These are phyloP conservation scores for Penicillium sp. DNA, from an alignment of 2,329 filamentous ascomycete species.

Conservation along the genomic window DNA sequence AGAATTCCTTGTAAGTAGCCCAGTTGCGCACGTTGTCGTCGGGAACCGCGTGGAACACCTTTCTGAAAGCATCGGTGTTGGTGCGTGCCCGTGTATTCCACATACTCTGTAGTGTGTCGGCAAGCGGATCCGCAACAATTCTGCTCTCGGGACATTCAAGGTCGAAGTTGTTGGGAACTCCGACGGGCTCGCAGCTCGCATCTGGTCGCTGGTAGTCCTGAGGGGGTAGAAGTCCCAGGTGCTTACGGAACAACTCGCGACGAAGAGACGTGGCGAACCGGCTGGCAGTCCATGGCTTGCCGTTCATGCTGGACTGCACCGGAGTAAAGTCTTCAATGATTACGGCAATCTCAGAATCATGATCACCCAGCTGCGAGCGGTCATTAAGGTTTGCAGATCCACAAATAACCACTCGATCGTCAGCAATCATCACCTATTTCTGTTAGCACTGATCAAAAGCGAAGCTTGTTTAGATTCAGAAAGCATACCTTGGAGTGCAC, in stretches of 20 bases:
- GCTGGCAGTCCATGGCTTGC: slow-evolving; percentile 75
- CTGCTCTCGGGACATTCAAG: slow-evolving; percentile 54
- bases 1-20: slow-evolving; percentile 67
- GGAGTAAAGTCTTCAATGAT: slow-evolving; percentile 82
- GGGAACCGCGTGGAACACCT: slow-evolving; percentile 66
- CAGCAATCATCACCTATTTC: slow-evolving; percentile 69
- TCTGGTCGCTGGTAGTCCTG: slow-evolving; percentile 69
- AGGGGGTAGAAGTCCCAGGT: slow-evolving; percentile 77
- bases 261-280: slow-evolving; percentile 80
- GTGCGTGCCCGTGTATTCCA: slow-evolving; percentile 64
- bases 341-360: slow-evolving; percentile 89
- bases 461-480: background rate
- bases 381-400: slow-evolving; percentile 93
- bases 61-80: slow-evolving; percentile 65
- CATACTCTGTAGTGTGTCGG: slow-evolving; percentile 57
- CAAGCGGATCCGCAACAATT: slow-evolving; percentile 62
- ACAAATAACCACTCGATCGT: slow-evolving; percentile 83
- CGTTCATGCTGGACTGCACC: slow-evolving; percentile 76
- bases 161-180: slow-evolving; percentile 60
- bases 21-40: slow-evolving; percentile 62
- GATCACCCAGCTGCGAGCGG: slow-evolving; percentile 81
- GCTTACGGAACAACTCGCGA: slow-evolving; percentile 85
- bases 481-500: slow-evolving; percentile 58
- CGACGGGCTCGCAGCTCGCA: slow-evolving; percentile 62
- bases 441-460: slow-evolving; percentile 17